Evolutionary conservation across 2,329 filamentous ascomycete genomes (phyloP), one percentile per base, ranked within the genome.

Genomic region (Chrysoporthe deuterocubensis): DNA sequence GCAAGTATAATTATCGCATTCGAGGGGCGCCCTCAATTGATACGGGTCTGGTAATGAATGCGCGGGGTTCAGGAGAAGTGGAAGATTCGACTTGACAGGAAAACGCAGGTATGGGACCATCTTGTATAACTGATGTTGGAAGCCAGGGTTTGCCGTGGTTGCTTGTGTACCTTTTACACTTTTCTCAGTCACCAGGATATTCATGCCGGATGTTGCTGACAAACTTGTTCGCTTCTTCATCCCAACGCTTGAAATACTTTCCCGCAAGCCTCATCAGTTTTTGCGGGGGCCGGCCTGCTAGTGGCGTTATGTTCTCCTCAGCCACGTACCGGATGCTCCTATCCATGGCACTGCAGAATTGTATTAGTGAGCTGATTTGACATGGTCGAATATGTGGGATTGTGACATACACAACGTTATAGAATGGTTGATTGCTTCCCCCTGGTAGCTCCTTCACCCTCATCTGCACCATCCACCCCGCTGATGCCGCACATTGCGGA

Each of bases 141-240:
- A 9, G 37, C 37, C 37, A 9, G 37, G 9, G 37, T 9, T 40
- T 40, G 37, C 6, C 1, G 37, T 40, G 37, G 37, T 21, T 16
- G 50, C 50, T 34, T 54, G 11, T 54, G 14, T 26, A 5, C 9
- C 8, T 32, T 16, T 44, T 46, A 26, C 42, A n/a, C 18, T 3
- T 8, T 16, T 7, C 16, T 73, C 60, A 91, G 75, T 90, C 87
- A 73, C 91, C 87, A 5, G 89, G 89, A 78, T 91, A 92, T 74
- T 91, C 87, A 62, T 90, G 87, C 69, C 75, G 79, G 50, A 91
- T 81, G 76, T 91, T 91, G 76, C 88, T 90, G 26, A 91, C 81
- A 78, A 91, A 92, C 14, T 73, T 75, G 62, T 79, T 78, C 0
- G 74, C 76, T 16, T 73, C 74, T 1, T 74, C 72, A 75, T 90